Conservation (phyloP, 768 basidiomycete genomes). For the Leccinum rimulosum region DNA sequence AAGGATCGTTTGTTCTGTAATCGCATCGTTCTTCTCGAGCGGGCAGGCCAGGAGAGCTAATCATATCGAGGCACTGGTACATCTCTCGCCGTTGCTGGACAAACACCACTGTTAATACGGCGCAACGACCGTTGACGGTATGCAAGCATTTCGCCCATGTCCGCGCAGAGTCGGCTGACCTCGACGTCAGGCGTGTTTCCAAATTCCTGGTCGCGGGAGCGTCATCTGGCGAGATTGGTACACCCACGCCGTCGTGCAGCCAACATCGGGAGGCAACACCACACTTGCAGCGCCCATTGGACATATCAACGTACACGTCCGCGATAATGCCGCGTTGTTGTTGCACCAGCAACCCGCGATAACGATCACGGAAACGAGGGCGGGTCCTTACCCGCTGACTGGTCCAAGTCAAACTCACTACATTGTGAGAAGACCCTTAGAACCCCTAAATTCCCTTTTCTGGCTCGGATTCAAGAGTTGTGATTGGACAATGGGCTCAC, state of each 20-base stretch:
- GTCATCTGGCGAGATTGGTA: constrained; percentile 71
- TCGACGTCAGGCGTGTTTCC: constrained; percentile 55
- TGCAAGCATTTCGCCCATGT: constrained; percentile 18
- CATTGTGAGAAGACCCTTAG: too few relatives aligned
- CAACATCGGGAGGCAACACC: constrained; percentile 37
- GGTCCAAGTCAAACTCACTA: constrained; percentile 26
- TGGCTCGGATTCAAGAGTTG: constrained; percentile 28
- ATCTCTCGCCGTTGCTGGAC: constrained; percentile 23
- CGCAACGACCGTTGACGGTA: constrained; percentile 62
- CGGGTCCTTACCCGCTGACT: constrained; percentile 58
- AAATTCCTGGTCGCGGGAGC: constrained; percentile 41
- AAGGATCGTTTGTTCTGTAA: constrained; percentile 27
- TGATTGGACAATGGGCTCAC: too few relatives aligned
- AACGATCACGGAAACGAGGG: constrained; percentile 60
- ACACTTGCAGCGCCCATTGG: constrained; percentile 62
- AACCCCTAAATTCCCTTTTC: too few relatives aligned
- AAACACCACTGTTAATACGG: constrained; percentile 30
- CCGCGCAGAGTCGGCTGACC: not conserved
- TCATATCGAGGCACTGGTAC: constrained; percentile 14
- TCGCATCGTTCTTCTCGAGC: constrained; percentile 7
- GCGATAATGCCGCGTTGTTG: constrained; percentile 60
- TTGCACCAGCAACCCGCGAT: constrained; percentile 59
- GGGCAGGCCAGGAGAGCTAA: not conserved
- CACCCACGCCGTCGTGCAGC: constrained; percentile 53
- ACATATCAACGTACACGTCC: constrained; percentile 72